phyloP scores from a whole-genome alignment of 768 basidiomycete species.

The Lentinula sp. region DNA sequence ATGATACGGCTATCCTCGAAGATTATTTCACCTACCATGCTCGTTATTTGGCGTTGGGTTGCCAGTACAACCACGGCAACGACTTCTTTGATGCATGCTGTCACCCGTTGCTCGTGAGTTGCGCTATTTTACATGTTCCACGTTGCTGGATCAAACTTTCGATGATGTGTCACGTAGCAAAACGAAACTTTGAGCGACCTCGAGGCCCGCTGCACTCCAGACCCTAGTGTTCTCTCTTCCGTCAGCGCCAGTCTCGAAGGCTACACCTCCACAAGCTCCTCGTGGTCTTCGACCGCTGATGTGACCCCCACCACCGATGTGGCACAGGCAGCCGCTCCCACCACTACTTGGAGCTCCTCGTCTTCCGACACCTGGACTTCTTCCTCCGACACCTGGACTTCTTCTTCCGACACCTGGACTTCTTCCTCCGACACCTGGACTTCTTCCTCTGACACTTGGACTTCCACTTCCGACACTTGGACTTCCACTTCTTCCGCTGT shows the following conservation, averaged over 20 bases:
- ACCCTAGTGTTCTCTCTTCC: constrained; percentile 48
- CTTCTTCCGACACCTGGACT: constrained; percentile 9
- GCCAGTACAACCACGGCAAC: constrained; percentile 40
- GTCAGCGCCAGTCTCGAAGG: constrained; percentile 13
- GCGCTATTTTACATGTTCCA: background rate
- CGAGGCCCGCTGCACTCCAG: constrained; percentile 39
- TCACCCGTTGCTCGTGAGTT: constrained; percentile 57
- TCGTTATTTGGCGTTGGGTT: constrained; percentile 55
- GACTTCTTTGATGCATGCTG: constrained; percentile 65
- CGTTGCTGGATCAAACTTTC: background rate
- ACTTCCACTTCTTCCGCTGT: background rate
- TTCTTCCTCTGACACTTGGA: constrained; percentile 7
- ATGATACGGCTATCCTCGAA: constrained; percentile 42
- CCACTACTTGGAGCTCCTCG: background rate
- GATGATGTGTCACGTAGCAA: background rate
- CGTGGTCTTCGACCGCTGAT: constrained; percentile 19
- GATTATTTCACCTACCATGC: constrained; percentile 51
- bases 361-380: background rate
- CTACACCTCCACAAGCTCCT: constrained; percentile 16
- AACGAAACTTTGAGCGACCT: constrained; percentile 31
- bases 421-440: constrained; percentile 14
- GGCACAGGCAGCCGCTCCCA: constrained; percentile 21
- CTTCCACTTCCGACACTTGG: background rate
- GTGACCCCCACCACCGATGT: constrained; percentile 16
- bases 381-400: background rate